These are phyloP conservation scores for Candida lessepsii DNA, from an alignment of 805 yeast species.

Conservation along the genomic window DNA sequence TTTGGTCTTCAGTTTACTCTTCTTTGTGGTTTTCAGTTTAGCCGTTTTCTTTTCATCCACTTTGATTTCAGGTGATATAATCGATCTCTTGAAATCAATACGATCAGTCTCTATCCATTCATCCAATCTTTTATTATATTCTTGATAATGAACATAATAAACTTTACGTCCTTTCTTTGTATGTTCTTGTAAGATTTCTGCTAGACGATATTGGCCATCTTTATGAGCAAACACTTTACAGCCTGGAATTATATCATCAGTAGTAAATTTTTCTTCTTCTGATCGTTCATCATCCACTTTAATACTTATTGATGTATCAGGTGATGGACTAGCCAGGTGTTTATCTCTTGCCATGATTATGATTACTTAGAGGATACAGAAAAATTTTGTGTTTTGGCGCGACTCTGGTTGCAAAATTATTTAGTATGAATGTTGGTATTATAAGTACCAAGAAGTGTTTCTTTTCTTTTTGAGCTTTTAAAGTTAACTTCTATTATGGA, in stretches of 20 bases:
- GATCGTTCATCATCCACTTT: slow-evolving; percentile 7
- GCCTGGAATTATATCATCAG: slow-evolving; percentile 63
- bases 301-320: slow-evolving; percentile 11
- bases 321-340: slow-evolving; percentile 8
- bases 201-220: slow-evolving; percentile 75
- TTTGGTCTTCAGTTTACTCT: slow-evolving; percentile 24
- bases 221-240: slow-evolving; percentile 80
- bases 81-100: slow-evolving; percentile 67
- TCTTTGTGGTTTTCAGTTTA: slow-evolving; percentile 28
- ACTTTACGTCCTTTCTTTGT: slow-evolving; percentile 71
- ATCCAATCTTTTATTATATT: slow-evolving; percentile 92
- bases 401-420: background rate
- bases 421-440: no score
- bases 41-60: slow-evolving; percentile 41
- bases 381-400: no score
- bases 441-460: no score
- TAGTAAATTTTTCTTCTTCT: slow-evolving; percentile 20
- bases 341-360: slow-evolving; percentile 6
- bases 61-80: slow-evolving; percentile 67
- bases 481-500: no score
- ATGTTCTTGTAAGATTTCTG: slow-evolving; percentile 81
- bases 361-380: background rate
- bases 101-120: slow-evolving; percentile 84
- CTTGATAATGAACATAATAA: slow-evolving; percentile 91
- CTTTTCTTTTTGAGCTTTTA: no score